phyloP scores from a whole-genome alignment of 768 basidiomycete species.

The Kwoniella europaea region DNA sequence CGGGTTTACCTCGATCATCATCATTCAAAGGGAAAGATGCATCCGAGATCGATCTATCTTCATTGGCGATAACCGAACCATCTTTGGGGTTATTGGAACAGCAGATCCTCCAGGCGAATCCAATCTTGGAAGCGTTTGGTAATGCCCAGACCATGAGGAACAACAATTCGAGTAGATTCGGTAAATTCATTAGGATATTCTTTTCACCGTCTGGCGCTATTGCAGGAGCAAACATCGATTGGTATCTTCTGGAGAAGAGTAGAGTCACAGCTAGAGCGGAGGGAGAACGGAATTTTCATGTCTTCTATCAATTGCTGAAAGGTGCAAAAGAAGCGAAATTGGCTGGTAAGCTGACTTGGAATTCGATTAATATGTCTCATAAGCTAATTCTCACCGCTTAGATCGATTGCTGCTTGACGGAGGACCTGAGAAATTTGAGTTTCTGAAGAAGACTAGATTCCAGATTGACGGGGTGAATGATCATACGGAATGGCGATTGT shows the following conservation, averaged over 20 bases:
- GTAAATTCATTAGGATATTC: slow-evolving; percentile 92
- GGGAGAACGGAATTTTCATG: slow-evolving; percentile 92
- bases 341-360: slow-evolving; percentile 63
- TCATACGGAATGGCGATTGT: slow-evolving; percentile 77
- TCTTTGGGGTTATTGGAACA: slow-evolving; percentile 82
- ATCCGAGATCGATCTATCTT: slow-evolving; percentile 38
- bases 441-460: slow-evolving; percentile 82
- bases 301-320: slow-evolving; percentile 91
- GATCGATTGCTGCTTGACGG: slow-evolving; percentile 72
- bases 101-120: slow-evolving; percentile 96
- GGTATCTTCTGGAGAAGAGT: slow-evolving; percentile 98
- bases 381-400: not conserved
- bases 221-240: slow-evolving; percentile 96
- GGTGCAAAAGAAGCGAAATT: slow-evolving; percentile 67
- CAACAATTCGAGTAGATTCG: slow-evolving; percentile 96
- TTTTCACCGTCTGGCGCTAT: slow-evolving; percentile 93
- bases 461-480: slow-evolving; percentile 98
- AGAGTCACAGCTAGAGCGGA: slow-evolving; percentile 85
- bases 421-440: slow-evolving; percentile 80
- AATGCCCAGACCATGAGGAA: slow-evolving; percentile 98
- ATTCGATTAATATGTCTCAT: no score
- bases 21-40: slow-evolving; percentile 66
- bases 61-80: slow-evolving; percentile 12
- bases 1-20: slow-evolving; percentile 72
- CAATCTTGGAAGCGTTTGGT: slow-evolving; percentile 95